phyloP scores from a whole-genome alignment of 2,329 filamentous ascomycete species.

The Clonostachys chloroleuca region DNA sequence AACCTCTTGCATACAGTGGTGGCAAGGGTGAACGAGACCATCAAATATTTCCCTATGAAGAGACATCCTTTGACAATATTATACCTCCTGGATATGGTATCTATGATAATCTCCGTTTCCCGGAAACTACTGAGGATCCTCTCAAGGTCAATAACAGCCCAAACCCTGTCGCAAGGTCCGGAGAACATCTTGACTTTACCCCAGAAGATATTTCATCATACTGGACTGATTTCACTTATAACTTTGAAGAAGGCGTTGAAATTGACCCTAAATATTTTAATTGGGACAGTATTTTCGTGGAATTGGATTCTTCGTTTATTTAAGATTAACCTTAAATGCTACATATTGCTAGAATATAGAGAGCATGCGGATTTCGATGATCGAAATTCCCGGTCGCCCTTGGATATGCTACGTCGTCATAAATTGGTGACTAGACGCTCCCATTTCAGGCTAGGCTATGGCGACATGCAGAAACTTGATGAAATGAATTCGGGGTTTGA shows the following conservation, averaged over 20 bases:
- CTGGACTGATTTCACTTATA: background rate
- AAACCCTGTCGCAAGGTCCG: no score
- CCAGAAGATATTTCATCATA: background rate
- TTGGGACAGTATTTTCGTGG: background rate
- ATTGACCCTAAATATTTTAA: background rate
- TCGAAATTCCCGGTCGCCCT: no score
- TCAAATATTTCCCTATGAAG: background rate
- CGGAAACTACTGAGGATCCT: background rate
- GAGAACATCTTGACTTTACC: background rate
- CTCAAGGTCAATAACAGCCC: background rate
- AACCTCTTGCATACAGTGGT: background rate
- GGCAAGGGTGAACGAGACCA: background rate
- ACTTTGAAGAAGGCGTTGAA: background rate
- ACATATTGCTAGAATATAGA: no score
- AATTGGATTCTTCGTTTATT: background rate
- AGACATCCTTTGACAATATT: background rate
- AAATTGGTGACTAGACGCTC: no score
- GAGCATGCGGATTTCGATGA: no score
- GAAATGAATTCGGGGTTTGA: no score
- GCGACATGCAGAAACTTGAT: no score
- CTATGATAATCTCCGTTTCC: background rate
- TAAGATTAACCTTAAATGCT: background rate
- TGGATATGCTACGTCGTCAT: no score
- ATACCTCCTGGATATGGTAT: background rate
- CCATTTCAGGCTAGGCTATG: no score